Evolutionary conservation across 176 grass and related monocot genomes (phyloP), one percentile per base, ranked within the genome.

Genomic region (Phoenix dactylifera): DNA sequence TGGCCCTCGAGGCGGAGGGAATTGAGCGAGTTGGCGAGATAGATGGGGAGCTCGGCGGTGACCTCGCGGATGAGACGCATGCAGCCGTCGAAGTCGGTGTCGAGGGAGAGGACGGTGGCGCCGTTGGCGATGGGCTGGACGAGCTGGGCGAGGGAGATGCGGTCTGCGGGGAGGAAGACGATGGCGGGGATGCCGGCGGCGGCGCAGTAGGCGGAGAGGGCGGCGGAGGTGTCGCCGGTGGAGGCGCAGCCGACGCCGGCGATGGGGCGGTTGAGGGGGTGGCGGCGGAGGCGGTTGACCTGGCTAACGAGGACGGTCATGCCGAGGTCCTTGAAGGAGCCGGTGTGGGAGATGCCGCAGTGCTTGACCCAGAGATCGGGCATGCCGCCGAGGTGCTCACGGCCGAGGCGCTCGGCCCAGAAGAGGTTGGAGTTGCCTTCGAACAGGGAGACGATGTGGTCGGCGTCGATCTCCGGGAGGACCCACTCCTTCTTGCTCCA

Each of bases 401-500:
- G 81, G 54, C 84, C 92, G 24, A 97, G 81, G 55, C 78, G 81
- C 80, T 97, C 92, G 6, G 92, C 87, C 92, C 92, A 91, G 80
- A 91, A 97, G 78, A 97, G 85, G 67, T 97, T 97, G 28, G 92
- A 97, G 72, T 97, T 97, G 24, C 92, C 92, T 77, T 91, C 92
- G 65, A 91, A 97, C 55, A 97, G 92, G 30, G 92, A 97, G 28
- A 91, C 92, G 58, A 91, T 97, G 57, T 97, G 80, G 25, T 97
- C 87, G 4, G 86, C 32, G 50, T 87, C 74, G 72, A 97, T 97
- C 53, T 81, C 72, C 0, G 92, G 92, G 69, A 97, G 85, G 1
- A 97, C 92, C 75, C 86, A 97, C 75, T 97, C 92, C 75, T 97
- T 91, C 80, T 97, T 97, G 50, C 87, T 91, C 92, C 87, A 91